Evolutionary conservation across 1,284 basidiomycete genomes (phyloP).

Genomic region (Ganoderma boninense): DNA sequence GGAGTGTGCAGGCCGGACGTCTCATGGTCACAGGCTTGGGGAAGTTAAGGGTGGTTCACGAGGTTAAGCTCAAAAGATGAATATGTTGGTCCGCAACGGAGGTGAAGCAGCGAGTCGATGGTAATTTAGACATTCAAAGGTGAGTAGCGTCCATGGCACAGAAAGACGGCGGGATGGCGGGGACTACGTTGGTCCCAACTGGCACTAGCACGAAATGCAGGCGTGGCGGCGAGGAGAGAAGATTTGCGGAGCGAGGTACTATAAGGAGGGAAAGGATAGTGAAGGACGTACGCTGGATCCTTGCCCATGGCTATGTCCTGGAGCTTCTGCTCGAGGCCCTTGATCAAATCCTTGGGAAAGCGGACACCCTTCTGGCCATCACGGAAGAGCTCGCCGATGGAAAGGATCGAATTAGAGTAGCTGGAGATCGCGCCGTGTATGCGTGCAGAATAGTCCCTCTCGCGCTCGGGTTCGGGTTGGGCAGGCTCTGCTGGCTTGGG

Average conservation of each 20-base stretch:
- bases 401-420: slow-evolving; percentile 77
- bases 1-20: neutral
- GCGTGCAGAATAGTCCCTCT: slow-evolving; percentile 69
- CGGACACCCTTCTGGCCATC: slow-evolving; percentile 85
- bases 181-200: neutral
- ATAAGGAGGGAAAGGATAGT: neutral
- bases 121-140: neutral
- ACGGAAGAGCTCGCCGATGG: slow-evolving; percentile 84
- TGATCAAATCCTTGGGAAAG: slow-evolving; percentile 92
- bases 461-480: slow-evolving; percentile 55
- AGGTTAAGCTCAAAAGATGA: neutral
- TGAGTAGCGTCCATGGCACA: neutral
- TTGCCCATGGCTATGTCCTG: slow-evolving; percentile 93
- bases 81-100: neutral
- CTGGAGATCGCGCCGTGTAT: slow-evolving; percentile 75
- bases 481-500: slow-evolving; percentile 58
- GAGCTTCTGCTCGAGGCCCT: slow-evolving; percentile 86
- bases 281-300: slow-evolving; percentile 76
- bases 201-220: neutral
- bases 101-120: neutral
- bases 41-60: too few relatives aligned
- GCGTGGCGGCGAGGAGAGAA: neutral
- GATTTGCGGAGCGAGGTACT: too few relatives aligned
- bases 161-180: neutral
- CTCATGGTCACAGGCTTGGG: neutral